phyloP scores from a whole-genome alignment of 306 rosid species.

The Cucurbita moschata region DNA sequence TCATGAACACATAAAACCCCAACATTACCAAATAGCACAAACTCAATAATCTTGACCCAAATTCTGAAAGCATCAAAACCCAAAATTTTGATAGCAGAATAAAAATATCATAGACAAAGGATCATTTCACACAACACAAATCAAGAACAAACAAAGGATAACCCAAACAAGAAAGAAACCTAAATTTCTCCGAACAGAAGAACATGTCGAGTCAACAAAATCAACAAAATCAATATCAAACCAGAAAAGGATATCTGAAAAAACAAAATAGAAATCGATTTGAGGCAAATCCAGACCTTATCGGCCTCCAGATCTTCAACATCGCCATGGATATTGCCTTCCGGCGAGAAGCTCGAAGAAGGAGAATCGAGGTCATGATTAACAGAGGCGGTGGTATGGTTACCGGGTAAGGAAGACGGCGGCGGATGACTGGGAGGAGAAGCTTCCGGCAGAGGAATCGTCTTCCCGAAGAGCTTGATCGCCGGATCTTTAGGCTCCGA shows the following conservation, averaged over 20 bases:
- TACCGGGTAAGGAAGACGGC: background rate
- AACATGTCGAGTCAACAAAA: slow-evolving; percentile 13
- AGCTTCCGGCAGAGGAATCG: slow-evolving; percentile 29
- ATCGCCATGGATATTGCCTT: slow-evolving; percentile 8
- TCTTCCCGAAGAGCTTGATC: slow-evolving; percentile 52
- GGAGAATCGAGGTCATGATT: slow-evolving; percentile 20
- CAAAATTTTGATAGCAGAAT: background rate
- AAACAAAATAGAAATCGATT: background rate
- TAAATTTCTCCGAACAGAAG: background rate
- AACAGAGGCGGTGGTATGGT: background rate
- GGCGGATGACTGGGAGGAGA: slow-evolving; percentile 11
- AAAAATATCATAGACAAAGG: background rate
- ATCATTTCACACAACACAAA: background rate
- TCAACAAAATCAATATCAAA: background rate
- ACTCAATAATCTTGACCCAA: background rate
- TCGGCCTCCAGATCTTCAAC: slow-evolving; percentile 19
- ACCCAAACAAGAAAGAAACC: background rate
- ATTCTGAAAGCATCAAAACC: background rate
- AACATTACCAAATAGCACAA: background rate
- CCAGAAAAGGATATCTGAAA: background rate
- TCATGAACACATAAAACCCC: slow-evolving; percentile 2
- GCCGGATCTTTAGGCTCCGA: slow-evolving; percentile 48
- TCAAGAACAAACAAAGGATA: background rate
- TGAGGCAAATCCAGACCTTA: slow-evolving; percentile 12
- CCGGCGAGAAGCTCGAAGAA: slow-evolving; percentile 16